phyloP scores from a whole-genome alignment of 23 red algal species.

The Gracilaria gracilis region DNA sequence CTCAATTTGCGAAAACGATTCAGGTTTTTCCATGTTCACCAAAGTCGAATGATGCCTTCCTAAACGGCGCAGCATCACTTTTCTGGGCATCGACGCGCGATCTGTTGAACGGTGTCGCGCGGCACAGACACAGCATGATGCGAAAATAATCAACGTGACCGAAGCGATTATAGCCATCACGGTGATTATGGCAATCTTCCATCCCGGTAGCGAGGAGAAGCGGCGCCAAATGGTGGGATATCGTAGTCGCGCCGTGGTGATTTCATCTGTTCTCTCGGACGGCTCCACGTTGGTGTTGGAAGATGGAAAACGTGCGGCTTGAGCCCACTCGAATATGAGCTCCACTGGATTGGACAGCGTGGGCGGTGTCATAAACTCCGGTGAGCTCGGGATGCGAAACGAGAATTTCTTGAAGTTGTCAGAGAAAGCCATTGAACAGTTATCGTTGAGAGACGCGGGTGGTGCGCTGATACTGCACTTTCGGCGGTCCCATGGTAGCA shows the following conservation, averaged over 20 bases:
- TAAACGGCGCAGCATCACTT: not conserved
- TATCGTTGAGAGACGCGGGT: slow-evolving; percentile 5
- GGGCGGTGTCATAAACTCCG: slow-evolving; percentile 14
- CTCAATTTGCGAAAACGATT: slow-evolving; percentile 4
- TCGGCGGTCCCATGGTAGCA: slow-evolving; percentile 35
- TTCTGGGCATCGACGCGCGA: not conserved
- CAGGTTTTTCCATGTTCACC: not conserved
- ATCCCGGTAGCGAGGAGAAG: not conserved
- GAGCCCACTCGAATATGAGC: slow-evolving; percentile 9
- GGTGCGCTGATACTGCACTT: slow-evolving; percentile 1
- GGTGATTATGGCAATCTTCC: slow-evolving; percentile 51
- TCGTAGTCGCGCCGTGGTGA: slow-evolving; percentile 4
- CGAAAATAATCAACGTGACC: not conserved
- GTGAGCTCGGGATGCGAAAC: slow-evolving; percentile 2
- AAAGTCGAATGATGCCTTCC: not conserved
- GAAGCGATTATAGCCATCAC: slow-evolving; percentile 6
- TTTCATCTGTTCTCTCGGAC: not conserved
- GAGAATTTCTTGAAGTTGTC: slow-evolving; percentile 21
- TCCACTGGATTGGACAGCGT: not conserved
- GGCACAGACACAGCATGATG: slow-evolving; percentile 6
- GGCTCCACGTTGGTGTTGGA: not conserved
- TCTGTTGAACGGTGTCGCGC: slow-evolving; percentile 8
- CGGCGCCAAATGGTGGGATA: slow-evolving; percentile 1
- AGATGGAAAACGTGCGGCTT: slow-evolving; percentile 11
- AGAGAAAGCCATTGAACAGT: slow-evolving; percentile 61